A percentile compares a stretch with the other conserved stretches of the same genome.
These are phyloP conservation scores for Mrakia blollopis DNA, from an alignment of 768 basidiomycete genomes.

Conservation along the genomic window DNA sequence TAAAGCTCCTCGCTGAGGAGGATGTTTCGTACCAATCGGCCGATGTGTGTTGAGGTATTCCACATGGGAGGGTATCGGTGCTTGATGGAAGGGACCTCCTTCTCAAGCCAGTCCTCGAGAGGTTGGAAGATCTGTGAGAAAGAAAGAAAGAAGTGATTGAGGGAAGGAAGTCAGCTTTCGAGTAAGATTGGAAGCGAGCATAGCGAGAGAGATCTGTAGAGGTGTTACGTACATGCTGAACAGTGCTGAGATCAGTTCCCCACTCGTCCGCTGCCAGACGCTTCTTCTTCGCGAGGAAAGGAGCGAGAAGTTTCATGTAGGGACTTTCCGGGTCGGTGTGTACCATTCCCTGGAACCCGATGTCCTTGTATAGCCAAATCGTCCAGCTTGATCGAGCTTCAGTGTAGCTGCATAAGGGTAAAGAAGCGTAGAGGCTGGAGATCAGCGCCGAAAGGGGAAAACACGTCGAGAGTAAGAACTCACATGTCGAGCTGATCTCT, in stretches of 20 bases:
- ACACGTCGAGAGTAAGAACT: not conserved
- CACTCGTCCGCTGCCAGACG: conserved; percentile 70
- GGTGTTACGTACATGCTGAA: conserved; percentile 45
- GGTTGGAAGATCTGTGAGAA: conserved; percentile 54
- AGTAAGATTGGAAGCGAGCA: no score
- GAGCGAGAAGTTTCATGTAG: conserved; percentile 63
- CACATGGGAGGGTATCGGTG: conserved; percentile 47
- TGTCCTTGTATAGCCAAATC: conserved; percentile 78
- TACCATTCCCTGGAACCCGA: conserved; percentile 50
- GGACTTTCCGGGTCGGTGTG: conserved; percentile 58
- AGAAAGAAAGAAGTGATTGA: no score
- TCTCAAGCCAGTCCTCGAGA: conserved; percentile 52
- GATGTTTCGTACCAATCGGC: conserved; percentile 60
- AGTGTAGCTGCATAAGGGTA: conserved; percentile 51
- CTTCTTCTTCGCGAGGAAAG: conserved; percentile 72
- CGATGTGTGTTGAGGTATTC: conserved; percentile 40
- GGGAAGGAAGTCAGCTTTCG: no score
- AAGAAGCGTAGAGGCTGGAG: not conserved
- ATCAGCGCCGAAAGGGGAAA: not conserved
- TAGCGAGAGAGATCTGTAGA: no score
- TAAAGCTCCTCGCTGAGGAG: conserved; percentile 64
- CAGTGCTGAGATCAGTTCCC: conserved; percentile 63
- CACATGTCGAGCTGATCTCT: conserved; percentile 63
- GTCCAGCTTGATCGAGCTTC: conserved; percentile 58
- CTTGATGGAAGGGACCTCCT: conserved; percentile 49